Conservation (phyloP, 2,329 filamentous ascomycete genomes). For the Tolypocladium amazonense region DNA sequence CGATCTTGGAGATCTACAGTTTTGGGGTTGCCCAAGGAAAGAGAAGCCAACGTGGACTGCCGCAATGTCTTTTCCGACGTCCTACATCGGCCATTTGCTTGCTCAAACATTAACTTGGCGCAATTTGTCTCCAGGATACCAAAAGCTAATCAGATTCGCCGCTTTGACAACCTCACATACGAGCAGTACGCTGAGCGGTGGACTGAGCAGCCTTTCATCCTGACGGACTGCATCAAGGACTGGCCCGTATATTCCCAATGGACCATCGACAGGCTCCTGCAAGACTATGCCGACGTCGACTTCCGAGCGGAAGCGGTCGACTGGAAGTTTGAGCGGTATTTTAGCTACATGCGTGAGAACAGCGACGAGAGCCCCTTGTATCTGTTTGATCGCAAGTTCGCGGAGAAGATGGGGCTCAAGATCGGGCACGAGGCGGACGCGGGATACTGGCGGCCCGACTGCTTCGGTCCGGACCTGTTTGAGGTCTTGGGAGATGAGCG, state of each 20-base stretch:
- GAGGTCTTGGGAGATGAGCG: slow-evolving; percentile 65
- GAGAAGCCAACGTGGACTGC: slow-evolving; percentile 56
- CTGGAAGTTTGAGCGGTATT: slow-evolving; percentile 76
- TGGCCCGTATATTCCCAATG: slow-evolving; percentile 74
- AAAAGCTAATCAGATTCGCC: slow-evolving; percentile 57
- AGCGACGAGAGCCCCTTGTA: slow-evolving; percentile 84
- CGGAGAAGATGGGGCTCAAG: slow-evolving; percentile 68
- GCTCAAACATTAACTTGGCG: slow-evolving; percentile 61
- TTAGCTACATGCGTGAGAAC: slow-evolving; percentile 70
- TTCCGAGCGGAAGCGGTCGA: slow-evolving; percentile 92
- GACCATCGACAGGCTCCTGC: slow-evolving; percentile 57
- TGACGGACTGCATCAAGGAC: slow-evolving; percentile 67
- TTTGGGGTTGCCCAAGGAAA: slow-evolving; percentile 42
- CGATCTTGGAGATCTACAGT: slow-evolving; percentile 79
- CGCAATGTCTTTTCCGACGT: slow-evolving; percentile 79
- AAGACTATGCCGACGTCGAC: slow-evolving; percentile 51
- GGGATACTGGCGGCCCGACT: slow-evolving; percentile 70
- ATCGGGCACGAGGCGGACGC: slow-evolving; percentile 41
- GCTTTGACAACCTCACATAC: slow-evolving; percentile 56
- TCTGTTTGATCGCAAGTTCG: slow-evolving; percentile 81
- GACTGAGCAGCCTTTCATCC: slow-evolving; percentile 75
- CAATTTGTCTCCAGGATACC: slow-evolving; percentile 66
- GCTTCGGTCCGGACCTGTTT: slow-evolving; percentile 83
- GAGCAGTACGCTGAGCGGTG: slow-evolving; percentile 66
- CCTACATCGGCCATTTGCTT: slow-evolving; percentile 82